These are phyloP conservation scores for Thermomucor indicae-seudaticae DNA, from an alignment of 371 early-diverging fungal species.

Conservation along the genomic window DNA sequence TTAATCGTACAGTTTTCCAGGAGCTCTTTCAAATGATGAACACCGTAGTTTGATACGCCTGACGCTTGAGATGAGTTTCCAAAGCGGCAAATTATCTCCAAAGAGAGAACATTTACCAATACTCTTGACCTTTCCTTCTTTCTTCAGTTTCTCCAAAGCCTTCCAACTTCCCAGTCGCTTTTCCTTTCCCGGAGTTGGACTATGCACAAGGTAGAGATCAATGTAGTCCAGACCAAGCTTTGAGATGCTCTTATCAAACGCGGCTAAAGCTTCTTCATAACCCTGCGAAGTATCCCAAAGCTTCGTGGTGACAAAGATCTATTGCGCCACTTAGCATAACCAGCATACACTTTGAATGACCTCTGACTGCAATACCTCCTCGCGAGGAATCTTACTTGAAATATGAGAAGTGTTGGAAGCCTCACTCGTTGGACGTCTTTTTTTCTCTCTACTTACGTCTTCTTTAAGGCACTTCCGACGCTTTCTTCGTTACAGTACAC, in stretches of 20 bases:
- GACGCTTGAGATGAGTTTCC: too few relatives aligned
- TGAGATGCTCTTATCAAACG: conserved; percentile 43
- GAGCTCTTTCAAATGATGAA: conserved; percentile 52
- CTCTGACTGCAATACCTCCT: conserved; percentile 16
- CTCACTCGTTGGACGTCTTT: too few relatives aligned
- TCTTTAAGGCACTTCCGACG: conserved; percentile 42
- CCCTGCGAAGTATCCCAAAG: conserved; percentile 49
- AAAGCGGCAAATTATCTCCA: neutral
- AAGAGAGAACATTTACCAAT: conserved; percentile 25
- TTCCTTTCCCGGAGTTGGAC: conserved; percentile 51
- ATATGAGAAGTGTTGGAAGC: neutral
- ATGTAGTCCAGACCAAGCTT: conserved; percentile 60
- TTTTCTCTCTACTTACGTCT: conserved; percentile 23
- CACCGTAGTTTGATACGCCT: conserved; percentile 69
- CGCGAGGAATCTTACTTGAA: conserved; percentile 47
- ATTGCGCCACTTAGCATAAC: neutral
- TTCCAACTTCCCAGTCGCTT: conserved; percentile 41
- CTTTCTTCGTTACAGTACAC: conserved; percentile 40
- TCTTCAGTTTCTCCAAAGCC: conserved; percentile 37
- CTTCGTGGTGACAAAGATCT: conserved; percentile 77
- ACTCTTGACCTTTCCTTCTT: conserved; percentile 39
- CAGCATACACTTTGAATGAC: neutral
- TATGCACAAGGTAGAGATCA: conserved; percentile 74
- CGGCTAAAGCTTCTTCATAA: conserved; percentile 37
- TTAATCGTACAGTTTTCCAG: conserved; percentile 50